A percentile compares a stretch with the other conserved stretches of the same genome.
These are phyloP conservation scores for Oryza glumipatula DNA, from an alignment of 176 grass and related monocot species.

Conservation along the genomic window DNA sequence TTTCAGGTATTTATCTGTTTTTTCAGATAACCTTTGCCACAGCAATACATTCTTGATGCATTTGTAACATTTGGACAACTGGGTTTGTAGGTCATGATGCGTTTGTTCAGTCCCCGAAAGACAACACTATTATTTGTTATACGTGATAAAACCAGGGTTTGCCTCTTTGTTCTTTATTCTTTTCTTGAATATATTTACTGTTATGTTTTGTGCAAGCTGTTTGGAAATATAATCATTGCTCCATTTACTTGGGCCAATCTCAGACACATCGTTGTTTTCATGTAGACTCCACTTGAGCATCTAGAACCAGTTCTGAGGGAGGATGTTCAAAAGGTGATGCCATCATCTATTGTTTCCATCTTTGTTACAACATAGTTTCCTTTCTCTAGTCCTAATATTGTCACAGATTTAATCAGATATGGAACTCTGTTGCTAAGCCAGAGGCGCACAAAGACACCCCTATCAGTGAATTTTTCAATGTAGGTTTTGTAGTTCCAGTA, in stretches of 20 bases:
- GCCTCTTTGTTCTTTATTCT: slow-evolving; percentile 31
- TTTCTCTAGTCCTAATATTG: slow-evolving; percentile 40
- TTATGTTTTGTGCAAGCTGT: slow-evolving; percentile 24
- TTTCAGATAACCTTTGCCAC: slow-evolving; percentile 26
- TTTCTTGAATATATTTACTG: slow-evolving; percentile 37
- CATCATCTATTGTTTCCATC: slow-evolving; percentile 24
- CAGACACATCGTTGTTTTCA: slow-evolving; percentile 37
- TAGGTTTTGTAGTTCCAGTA: slow-evolving; percentile 36
- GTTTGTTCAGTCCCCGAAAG: slow-evolving; percentile 75
- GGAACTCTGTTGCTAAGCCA: slow-evolving; percentile 90
- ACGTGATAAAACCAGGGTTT: slow-evolving; percentile 93
- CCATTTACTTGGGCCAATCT: slow-evolving; percentile 30
- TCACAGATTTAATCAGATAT: slow-evolving; percentile 78
- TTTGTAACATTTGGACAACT: slow-evolving; percentile 39
- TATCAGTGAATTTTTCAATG: slow-evolving; percentile 93
- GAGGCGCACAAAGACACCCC: slow-evolving; percentile 89
- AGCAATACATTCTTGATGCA: slow-evolving; percentile 33
- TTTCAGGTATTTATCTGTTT: slow-evolving; percentile 84
- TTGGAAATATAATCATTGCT: slow-evolving; percentile 7
- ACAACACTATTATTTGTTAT: slow-evolving; percentile 89
- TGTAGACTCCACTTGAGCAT: slow-evolving; percentile 95
- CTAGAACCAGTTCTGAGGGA: slow-evolving; percentile 88
- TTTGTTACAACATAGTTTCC: slow-evolving; percentile 21
- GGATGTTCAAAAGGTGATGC: slow-evolving; percentile 93
- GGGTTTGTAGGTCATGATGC: slow-evolving; percentile 87